Evolutionary conservation across 2,329 filamentous ascomycete genomes (phyloP), one percentile per base, ranked within the genome.

Genomic region (Madurella fahalii): DNA sequence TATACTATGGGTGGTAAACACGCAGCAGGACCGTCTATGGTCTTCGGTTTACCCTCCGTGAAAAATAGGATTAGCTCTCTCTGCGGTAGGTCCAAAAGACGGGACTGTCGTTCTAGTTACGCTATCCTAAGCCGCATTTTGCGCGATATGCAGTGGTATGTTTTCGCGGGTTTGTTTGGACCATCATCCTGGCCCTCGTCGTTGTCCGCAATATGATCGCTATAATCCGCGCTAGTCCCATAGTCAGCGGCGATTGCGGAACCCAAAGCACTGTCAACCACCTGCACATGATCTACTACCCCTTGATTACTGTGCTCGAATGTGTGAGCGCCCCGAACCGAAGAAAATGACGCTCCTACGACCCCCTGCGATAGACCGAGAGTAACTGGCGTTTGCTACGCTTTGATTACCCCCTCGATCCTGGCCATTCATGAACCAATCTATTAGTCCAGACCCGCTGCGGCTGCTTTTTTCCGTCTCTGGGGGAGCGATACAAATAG

Each of bases 141-240:
- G 0, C 74, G 73, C 53, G 73, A 75, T 48, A 61, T 60, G n/a
- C 63, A 63, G 15, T 66, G 68, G 57, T 65, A 71, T 2, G 68
- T 78, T 3, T 82, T 82, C 55, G 72, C 77, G 40, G 65, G 66
- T 3, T 73, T 85, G 4, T 80, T 85, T 85, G 82, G 58, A 77
- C 75, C 3, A 80, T 85, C 58, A 69, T 85, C 37, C 69, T 76
- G 1, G 69, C 81, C 9, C 79, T 83, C 39, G 64, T 69, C 2
- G 67, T 75, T 0, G 74, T 84, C 40, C 77, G 81, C 44, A 62
- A 76, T 9, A 58, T 64, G 13, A 74, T 76, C 40, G 63, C 69
- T 32, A 13, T 45, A 13, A 54, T 42, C 11, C 63, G 73, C 25
- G 62, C 67, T 2, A 61, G 58, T 7, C 65, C 64, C 39, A 68